Base-by-base conservation (phyloP, 495 filamentous ascomycete genomes). In the Aspergillus cavernicola region DNA sequence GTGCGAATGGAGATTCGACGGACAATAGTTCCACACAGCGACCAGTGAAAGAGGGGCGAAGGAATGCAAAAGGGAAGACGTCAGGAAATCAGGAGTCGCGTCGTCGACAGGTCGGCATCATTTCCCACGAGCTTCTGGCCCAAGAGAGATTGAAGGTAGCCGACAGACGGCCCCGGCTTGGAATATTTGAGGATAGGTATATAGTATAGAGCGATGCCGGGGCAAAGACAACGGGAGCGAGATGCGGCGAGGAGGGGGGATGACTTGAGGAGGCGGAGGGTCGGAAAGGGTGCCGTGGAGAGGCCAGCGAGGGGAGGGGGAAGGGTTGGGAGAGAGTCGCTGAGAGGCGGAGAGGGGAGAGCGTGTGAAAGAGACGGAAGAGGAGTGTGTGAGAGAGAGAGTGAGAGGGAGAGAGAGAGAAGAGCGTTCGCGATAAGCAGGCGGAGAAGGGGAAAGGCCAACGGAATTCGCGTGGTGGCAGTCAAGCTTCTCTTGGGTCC, bases 401-500 rank as follows among this genome's bases (percentile, higher is more conserved):
- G 37, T n/a, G n/a, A n/a, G n/a, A n/a, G n/a, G n/a, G 19, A 55
- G 32, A 22, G 37, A 16, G 46, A 46, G 12, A 26, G 32, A 36
- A 46, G 12, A 26, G 32, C 24, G 52, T 54, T 54, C 43, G 42
- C 52, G 52, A 66, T 64, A 58, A 59, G 54, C 56, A 40, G 53
- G 63, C 58, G 61, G 61, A 68, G 65, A 60, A 50, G 53, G 58
- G 40, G 35, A 52, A 38, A 47, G 45, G 40, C 51, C 56, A 52
- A 35, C 52, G 37, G 52, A 39, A 56, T 64, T 66, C 63, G 63
- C 60, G 64, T 61, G 60, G 60, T 42, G 52, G 43, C 35, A 62
- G 66, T 72, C 69, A 72, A 72, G 69, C 69, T 72, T 72, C 66
- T 65, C 62, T 67, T 69, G 66, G 55, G 52, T 37, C 55, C 32